phyloP scores from a whole-genome alignment of 495 filamentous ascomycete species.

The Neurospora sublineolata region DNA sequence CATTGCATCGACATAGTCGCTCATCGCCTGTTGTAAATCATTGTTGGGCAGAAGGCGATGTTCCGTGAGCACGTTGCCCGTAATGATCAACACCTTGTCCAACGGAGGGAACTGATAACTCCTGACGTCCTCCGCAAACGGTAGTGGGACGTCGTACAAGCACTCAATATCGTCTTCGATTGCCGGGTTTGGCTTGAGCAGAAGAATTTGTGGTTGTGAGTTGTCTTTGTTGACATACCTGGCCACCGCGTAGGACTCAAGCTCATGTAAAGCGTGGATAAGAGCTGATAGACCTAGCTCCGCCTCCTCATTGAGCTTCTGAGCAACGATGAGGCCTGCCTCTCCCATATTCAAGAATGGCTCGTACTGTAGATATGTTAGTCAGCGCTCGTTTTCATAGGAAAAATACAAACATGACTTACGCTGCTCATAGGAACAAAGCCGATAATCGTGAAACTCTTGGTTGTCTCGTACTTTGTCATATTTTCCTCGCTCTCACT shows the following conservation, averaged over 20 bases:
- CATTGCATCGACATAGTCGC: slow-evolving; percentile 87
- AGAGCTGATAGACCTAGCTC: slow-evolving; percentile 77
- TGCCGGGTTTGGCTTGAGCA: slow-evolving; percentile 68
- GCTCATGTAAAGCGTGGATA: slow-evolving; percentile 75
- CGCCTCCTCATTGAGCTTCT: slow-evolving; percentile 62
- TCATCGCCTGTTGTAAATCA: slow-evolving; percentile 67
- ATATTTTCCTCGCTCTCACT: slow-evolving; percentile 71
- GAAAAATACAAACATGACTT: slow-evolving; percentile 5
- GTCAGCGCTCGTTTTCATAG: background rate
- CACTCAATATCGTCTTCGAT: slow-evolving; percentile 80
- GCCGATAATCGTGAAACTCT: slow-evolving; percentile 69
- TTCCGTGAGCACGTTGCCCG: slow-evolving; percentile 71
- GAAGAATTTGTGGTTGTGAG: slow-evolving; percentile 62
- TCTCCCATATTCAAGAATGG: slow-evolving; percentile 77
- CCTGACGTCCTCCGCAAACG: slow-evolving; percentile 85
- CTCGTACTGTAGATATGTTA: slow-evolving; percentile 49
- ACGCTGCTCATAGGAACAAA: slow-evolving; percentile 71
- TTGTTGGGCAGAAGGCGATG: slow-evolving; percentile 81
- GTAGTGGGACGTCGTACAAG: slow-evolving; percentile 84
- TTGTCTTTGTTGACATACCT: slow-evolving; percentile 73
- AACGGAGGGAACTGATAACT: slow-evolving; percentile 83
- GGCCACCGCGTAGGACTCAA: slow-evolving; percentile 79
- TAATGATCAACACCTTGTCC: slow-evolving; percentile 75
- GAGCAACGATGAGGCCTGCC: slow-evolving; percentile 59
- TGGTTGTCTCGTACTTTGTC: slow-evolving; percentile 64